A percentile compares a stretch with the other conserved stretches of the same genome.
These are phyloP conservation scores for Trametes maxima DNA, from an alignment of 768 basidiomycete genomes.

Conservation along the genomic window DNA sequence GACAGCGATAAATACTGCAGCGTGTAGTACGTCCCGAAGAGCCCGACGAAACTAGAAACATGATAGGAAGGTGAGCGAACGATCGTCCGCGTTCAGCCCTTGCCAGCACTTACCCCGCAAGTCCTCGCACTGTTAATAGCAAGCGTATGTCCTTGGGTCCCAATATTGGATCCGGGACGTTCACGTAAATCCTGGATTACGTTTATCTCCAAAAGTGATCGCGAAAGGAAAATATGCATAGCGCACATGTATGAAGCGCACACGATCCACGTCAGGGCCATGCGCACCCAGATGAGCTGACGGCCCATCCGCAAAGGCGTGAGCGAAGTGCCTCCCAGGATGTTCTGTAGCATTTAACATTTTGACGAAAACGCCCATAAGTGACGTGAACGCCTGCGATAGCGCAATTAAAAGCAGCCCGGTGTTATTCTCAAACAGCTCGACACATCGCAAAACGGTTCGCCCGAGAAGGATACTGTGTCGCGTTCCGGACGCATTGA, in stretches of 20 bases:
- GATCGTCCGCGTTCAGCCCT: background rate
- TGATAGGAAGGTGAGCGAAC: slow-evolving; percentile 11
- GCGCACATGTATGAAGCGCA: slow-evolving; percentile 54
- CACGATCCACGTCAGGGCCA: slow-evolving; percentile 61
- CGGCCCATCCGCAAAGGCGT: background rate
- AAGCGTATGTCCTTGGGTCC: slow-evolving; percentile 71
- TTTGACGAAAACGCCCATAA: slow-evolving; percentile 68
- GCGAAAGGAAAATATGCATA: background rate
- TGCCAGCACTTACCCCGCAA: slow-evolving; percentile 51
- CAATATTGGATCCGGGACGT: slow-evolving; percentile 57
- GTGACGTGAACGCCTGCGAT: slow-evolving; percentile 59
- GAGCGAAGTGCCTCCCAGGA: slow-evolving; percentile 24
- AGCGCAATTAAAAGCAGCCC: slow-evolving; percentile 62
- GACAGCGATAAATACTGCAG: slow-evolving; percentile 76
- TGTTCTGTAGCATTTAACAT: slow-evolving; percentile 55
- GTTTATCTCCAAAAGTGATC: background rate
- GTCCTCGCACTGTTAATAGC: slow-evolving; percentile 58
- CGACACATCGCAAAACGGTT: background rate
- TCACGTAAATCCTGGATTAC: slow-evolving; percentile 36
- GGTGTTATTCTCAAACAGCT: slow-evolving; percentile 43
- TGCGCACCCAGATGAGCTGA: slow-evolving; percentile 58
- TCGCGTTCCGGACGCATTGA: no score
- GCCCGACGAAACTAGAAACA: slow-evolving; percentile 66
- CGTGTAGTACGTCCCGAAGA: slow-evolving; percentile 69
- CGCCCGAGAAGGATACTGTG: background rate